Evolutionary conservation across 192 early-diverging fungal species (phyloP).

Genomic region (Oehlia diaphana): DNA sequence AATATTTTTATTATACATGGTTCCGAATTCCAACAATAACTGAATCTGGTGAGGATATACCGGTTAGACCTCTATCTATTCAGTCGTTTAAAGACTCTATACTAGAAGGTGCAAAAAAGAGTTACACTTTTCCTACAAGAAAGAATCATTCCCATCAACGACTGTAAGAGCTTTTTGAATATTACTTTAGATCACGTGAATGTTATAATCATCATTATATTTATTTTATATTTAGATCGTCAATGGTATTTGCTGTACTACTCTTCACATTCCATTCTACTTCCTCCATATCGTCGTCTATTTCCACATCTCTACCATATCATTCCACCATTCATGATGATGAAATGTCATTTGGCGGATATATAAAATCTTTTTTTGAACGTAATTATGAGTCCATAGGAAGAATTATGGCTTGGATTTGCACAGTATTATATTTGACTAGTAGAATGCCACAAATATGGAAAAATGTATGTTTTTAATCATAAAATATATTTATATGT

Average conservation of each 20-base stretch:
- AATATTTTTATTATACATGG: constrained; percentile 44
- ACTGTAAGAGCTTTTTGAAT: constrained; percentile 9
- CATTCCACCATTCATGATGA: background rate
- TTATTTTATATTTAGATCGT: background rate
- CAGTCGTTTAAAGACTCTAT: background rate
- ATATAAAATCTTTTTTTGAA: background rate
- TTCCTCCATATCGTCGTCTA: background rate
- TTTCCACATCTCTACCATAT: background rate
- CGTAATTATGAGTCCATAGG: constrained; percentile 40
- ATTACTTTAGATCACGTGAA: background rate
- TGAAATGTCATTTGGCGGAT: background rate
- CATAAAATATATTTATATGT: no score
- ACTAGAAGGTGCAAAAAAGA: constrained; percentile 19
- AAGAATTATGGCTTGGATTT: constrained; percentile 66
- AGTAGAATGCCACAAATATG: constrained; percentile 77
- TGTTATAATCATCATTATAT: background rate
- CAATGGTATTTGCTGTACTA: constrained; percentile 20
- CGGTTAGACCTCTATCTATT: background rate
- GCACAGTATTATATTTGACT: constrained; percentile 63
- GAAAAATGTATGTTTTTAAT: constrained; percentile 51
- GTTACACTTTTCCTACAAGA: constrained; percentile 22
- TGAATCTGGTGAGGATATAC: no score
- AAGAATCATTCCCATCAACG: constrained; percentile 19
- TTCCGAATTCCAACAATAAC: background rate
- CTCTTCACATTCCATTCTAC: constrained; percentile 27